Percentiles rank a stretch among this genome's conserved stretches.
These are phyloP conservation scores for Singerocomus inundabilis DNA, from an alignment of 1,284 basidiomycete species.

Conservation along the genomic window DNA sequence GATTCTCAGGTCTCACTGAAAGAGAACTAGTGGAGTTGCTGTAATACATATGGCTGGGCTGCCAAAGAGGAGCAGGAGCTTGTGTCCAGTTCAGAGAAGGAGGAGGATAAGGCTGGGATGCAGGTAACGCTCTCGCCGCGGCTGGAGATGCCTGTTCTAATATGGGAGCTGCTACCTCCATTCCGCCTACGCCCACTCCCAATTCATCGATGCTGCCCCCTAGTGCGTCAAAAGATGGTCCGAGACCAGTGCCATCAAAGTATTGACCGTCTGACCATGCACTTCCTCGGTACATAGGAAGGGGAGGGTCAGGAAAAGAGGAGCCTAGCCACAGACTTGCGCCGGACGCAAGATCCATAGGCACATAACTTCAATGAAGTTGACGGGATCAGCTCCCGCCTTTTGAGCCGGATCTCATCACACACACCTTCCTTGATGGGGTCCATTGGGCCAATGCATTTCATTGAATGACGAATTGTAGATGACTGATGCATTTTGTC, in stretches of 20 bases:
- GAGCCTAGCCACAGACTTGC: conserved; percentile 5
- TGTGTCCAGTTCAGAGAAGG: neutral
- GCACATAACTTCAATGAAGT: conserved; percentile 2
- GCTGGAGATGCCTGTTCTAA: conserved; percentile 5
- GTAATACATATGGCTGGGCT: neutral
- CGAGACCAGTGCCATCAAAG: neutral
- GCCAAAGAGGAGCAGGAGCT: neutral
- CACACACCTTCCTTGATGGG: conserved; percentile 15
- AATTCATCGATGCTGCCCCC: neutral
- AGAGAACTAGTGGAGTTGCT: neutral
- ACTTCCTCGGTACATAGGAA: neutral
- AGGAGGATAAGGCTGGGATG: neutral
- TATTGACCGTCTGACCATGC: neutral
- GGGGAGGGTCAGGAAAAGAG: neutral
- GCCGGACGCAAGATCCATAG: neutral
- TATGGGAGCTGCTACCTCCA: neutral
- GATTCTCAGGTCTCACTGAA: neutral
- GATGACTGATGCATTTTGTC: neutral
- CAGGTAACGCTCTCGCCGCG: neutral
- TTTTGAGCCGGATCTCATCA: neutral
- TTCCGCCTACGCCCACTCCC: neutral
- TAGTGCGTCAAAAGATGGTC: neutral
- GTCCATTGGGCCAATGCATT: neutral
- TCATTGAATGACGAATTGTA: neutral
- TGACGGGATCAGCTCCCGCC: neutral